A percentile compares a stretch with the other conserved stretches of the same genome.
Evolutionary conservation across 768 basidiomycete genomes (phyloP).

Genomic region (Podaxis carcinomalis): DNA sequence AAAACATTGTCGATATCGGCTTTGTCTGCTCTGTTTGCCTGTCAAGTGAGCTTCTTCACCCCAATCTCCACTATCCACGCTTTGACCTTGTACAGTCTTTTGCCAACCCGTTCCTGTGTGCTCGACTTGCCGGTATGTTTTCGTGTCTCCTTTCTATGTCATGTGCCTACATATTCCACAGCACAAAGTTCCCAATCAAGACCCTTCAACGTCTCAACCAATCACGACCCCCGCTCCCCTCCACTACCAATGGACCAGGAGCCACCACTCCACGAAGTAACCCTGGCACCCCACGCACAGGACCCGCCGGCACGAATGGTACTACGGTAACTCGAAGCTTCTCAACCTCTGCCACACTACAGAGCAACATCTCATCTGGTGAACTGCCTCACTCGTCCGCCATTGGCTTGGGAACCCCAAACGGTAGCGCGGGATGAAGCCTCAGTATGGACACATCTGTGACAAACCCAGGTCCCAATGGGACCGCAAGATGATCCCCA

Average conservation of each 20-base stretch:
- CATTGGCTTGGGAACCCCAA: constrained; percentile 6
- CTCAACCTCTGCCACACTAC: constrained; percentile 5
- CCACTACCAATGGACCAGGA: constrained; percentile 15
- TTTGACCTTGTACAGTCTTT: constrained; percentile 56
- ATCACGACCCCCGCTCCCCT: constrained; percentile 27
- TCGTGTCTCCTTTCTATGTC: constrained; percentile 8
- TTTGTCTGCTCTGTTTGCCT: constrained; percentile 99
- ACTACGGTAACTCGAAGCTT: background rate
- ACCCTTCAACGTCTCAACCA: constrained; percentile 77
- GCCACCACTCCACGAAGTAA: constrained; percentile 4
- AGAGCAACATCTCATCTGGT: background rate
- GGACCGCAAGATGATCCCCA: constrained; percentile 5
- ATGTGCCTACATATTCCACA: constrained; percentile 24
- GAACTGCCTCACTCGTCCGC: constrained; percentile 10
- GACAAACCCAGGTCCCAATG: constrained; percentile 9
- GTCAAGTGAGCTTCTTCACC: constrained; percentile 61
- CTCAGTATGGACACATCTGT: constrained; percentile 5
- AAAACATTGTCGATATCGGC: constrained; percentile 92
- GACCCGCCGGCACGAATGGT: background rate
- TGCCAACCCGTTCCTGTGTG: constrained; percentile 93
- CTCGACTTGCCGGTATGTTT: constrained; percentile 82
- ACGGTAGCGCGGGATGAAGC: constrained; percentile 5
- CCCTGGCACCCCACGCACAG: constrained; percentile 4
- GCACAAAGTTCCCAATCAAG: constrained; percentile 94
- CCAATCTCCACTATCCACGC: background rate